These are phyloP conservation scores for Plectosphaerella cucumerina DNA, from an alignment of 2,329 filamentous ascomycete genomes.

Conservation along the genomic window DNA sequence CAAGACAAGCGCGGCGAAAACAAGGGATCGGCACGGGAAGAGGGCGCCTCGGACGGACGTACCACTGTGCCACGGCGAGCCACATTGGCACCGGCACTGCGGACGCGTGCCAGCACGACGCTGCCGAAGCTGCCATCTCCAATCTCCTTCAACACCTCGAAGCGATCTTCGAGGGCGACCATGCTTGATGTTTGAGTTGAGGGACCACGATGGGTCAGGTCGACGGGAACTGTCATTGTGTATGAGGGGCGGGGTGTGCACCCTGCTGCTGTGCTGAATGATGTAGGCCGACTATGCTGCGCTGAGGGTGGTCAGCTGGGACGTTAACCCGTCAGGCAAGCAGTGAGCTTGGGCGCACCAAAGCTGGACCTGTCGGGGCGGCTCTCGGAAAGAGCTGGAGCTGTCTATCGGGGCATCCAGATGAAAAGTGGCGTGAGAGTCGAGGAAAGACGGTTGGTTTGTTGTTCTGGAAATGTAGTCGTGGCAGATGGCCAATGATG, in stretches of 20 bases:
- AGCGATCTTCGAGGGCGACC: conserved; percentile 81
- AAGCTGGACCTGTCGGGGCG: conserved; percentile 16
- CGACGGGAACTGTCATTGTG: conserved; percentile 65
- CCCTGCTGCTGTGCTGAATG: conserved; percentile 11
- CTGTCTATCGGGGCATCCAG: conserved; percentile 31
- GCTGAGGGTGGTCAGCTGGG: conserved; percentile 11
- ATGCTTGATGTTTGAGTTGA: conserved; percentile 46
- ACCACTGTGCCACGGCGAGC: conserved; percentile 91
- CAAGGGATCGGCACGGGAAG: background rate
- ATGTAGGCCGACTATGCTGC: background rate
- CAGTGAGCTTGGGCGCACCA: conserved; percentile 16
- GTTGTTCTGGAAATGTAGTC: background rate
- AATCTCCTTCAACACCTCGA: conserved; percentile 96
- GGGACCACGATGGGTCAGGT: conserved; percentile 66
- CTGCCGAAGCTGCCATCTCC: conserved; percentile 98
- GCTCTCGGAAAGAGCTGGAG: conserved; percentile 34
- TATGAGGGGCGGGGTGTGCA: conserved; percentile 1
- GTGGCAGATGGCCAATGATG: no score
- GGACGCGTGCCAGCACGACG: conserved; percentile 85
- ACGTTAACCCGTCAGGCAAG: conserved; percentile 14
- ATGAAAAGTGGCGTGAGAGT: conserved; percentile 5
- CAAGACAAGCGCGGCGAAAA: conserved; percentile 3
- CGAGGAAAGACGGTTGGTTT: conserved; percentile 1
- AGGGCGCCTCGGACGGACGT: no score
- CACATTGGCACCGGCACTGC: conserved; percentile 82